Evolutionary conservation across 345 rosid species (phyloP).

Genomic region (Combretum micranthum): DNA sequence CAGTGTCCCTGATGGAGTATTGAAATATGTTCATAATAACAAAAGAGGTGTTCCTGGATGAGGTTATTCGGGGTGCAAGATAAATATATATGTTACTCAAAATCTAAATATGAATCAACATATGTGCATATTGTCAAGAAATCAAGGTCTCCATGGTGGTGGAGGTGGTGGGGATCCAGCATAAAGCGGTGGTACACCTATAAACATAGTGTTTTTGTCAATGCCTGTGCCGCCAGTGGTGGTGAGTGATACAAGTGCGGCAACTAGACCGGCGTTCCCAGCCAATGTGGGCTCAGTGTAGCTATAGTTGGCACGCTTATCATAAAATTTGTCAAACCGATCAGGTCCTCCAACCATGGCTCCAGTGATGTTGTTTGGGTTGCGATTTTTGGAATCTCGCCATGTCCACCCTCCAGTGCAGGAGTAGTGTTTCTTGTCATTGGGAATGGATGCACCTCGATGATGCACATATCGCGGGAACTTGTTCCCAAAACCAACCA

Average conservation of each 20-base stretch:
- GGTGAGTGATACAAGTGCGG: slow-evolving; percentile 71
- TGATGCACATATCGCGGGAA: slow-evolving; percentile 77
- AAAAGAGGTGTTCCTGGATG: too few relatives aligned
- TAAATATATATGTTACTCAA: too few relatives aligned
- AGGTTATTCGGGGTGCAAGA: too few relatives aligned
- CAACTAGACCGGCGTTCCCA: slow-evolving; percentile 73
- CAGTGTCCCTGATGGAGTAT: too few relatives aligned
- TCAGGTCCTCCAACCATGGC: slow-evolving; percentile 94
- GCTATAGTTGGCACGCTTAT: slow-evolving; percentile 42
- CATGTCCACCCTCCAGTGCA: slow-evolving; percentile 71
- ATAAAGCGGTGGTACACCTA: slow-evolving; percentile 69
- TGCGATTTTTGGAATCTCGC: slow-evolving; percentile 43
- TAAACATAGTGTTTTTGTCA: slow-evolving; percentile 63
- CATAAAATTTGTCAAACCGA: slow-evolving; percentile 51
- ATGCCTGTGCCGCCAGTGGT: slow-evolving; percentile 38
- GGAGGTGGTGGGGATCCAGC: slow-evolving; percentile 76
- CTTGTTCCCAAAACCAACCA: slow-evolving; percentile 65
- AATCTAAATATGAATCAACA: too few relatives aligned
- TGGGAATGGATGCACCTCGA: slow-evolving; percentile 71
- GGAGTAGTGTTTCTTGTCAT: slow-evolving; percentile 41
- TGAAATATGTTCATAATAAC: too few relatives aligned
- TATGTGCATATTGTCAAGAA: too few relatives aligned
- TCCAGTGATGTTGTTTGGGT: slow-evolving; percentile 73
- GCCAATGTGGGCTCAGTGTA: slow-evolving; percentile 77
- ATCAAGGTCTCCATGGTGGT: slow-evolving; percentile 72